Evolutionary conservation across 1,284 basidiomycete genomes (phyloP).

Genomic region (Tilletia indica): DNA sequence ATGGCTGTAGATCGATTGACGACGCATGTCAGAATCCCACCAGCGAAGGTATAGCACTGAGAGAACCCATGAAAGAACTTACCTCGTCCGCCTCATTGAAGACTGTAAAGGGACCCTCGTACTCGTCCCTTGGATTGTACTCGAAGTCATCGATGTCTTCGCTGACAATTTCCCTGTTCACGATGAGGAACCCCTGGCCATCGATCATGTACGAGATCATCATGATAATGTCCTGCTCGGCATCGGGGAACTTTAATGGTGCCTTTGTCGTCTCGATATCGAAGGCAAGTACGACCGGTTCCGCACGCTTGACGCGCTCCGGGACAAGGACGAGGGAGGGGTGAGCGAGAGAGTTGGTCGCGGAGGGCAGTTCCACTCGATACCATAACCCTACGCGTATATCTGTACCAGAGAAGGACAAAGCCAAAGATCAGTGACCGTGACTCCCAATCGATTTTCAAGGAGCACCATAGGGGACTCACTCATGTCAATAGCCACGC

Average conservation of each 20-base stretch:
- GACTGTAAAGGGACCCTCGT: constrained; percentile 92
- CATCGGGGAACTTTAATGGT: constrained; percentile 97
- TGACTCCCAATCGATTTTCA: background rate
- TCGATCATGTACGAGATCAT: constrained; percentile 99
- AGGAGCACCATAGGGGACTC: constrained; percentile 31
- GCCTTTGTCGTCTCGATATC: constrained; percentile 99
- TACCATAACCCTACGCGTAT: constrained; percentile 98
- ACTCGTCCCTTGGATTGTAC: constrained; percentile 96
- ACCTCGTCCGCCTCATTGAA: constrained; percentile 95
- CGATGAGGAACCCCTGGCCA: constrained; percentile 94
- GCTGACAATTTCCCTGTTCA: constrained; percentile 92
- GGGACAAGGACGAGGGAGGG: constrained; percentile 72
- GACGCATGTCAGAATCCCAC: background rate
- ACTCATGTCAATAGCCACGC: constrained; percentile 94
- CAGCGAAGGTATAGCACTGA: background rate
- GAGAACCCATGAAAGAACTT: constrained; percentile 46
- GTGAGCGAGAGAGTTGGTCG: constrained; percentile 71
- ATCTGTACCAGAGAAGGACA: constrained; percentile 59
- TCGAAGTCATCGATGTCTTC: constrained; percentile 99
- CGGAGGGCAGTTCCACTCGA: constrained; percentile 62
- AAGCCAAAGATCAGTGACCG: background rate
- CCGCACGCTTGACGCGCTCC: constrained; percentile 93
- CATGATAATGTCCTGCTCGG: constrained; percentile 95
- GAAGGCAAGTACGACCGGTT: constrained; percentile 97
- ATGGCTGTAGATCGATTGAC: constrained; percentile 60